Conservation (phyloP, 2,329 filamentous ascomycete genomes). For the Apiospora arundinis region DNA sequence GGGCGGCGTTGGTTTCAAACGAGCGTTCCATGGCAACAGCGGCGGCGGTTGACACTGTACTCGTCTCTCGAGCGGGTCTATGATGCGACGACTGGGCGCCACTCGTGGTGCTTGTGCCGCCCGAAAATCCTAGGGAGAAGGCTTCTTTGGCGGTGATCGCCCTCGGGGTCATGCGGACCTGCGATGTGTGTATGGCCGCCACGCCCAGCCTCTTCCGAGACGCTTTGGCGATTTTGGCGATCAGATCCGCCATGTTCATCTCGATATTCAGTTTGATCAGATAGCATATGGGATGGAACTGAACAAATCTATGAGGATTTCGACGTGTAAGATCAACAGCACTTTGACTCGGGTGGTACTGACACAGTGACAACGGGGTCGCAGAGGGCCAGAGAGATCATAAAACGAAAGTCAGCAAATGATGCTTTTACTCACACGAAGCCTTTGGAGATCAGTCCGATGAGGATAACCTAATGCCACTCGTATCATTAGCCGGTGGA, state of each 20-base stretch:
- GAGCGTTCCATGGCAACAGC: background rate
- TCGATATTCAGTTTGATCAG: conserved; percentile 51
- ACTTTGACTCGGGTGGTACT: background rate
- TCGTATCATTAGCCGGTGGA: background rate
- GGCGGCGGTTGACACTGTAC: background rate
- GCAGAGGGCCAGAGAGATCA: background rate
- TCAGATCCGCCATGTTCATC: conserved; percentile 57
- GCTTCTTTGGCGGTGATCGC: background rate
- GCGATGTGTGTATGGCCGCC: background rate
- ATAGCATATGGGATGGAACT: conserved; percentile 18
- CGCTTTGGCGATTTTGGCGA: conserved; percentile 43
- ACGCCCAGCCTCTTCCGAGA: background rate
- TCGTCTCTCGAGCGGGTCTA: background rate
- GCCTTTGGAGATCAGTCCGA: background rate
- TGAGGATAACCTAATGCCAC: background rate
- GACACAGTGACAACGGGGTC: background rate
- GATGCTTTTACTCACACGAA: background rate
- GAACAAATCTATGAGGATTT: background rate
- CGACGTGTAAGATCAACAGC: no score
- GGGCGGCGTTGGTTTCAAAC: background rate
- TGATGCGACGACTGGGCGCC: background rate
- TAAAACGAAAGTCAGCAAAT: no score
- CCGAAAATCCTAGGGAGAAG: background rate
- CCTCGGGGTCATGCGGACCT: background rate
- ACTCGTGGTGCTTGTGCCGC: conserved; percentile 4